Conservation (phyloP, 768 basidiomycete genomes). For the Leucosporidium scottii region DNA sequence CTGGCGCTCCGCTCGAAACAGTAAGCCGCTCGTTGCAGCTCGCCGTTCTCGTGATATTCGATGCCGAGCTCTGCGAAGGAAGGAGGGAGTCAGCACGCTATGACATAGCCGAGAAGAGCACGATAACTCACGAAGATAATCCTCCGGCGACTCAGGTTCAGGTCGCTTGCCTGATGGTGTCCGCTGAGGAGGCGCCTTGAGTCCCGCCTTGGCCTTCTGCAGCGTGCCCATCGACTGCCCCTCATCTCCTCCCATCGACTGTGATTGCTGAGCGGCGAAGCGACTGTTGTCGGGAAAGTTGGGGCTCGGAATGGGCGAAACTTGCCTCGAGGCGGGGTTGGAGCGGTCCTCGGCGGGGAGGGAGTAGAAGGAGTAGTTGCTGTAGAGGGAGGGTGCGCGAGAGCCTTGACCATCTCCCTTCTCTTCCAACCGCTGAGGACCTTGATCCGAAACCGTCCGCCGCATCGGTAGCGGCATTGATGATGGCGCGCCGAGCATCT, state of each 20-base stretch:
- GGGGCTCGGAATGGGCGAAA: neutral
- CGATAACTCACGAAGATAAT: conserved; percentile 29
- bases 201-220: neutral
- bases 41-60: conserved; percentile 35
- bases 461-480: neutral
- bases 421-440: neutral
- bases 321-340: neutral
- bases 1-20: conserved; percentile 37
- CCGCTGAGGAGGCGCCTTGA: neutral
- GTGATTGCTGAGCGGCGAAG: neutral
- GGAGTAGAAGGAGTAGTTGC: conserved; percentile 24
- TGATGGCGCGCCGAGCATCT: neutral
- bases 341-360: conserved; percentile 1
- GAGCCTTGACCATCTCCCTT: neutral
- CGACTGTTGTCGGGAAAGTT: neutral
- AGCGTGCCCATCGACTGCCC: neutral
- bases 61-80: conserved; percentile 33
- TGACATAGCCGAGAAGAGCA: too few relatives aligned
- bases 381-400: conserved; percentile 6
- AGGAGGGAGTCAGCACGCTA: neutral
- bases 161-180: too few relatives aligned
- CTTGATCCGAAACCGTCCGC: conserved; percentile 4
- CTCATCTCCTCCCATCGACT: neutral
- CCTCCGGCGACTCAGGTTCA: conserved; percentile 17
- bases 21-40: conserved; percentile 36